These are phyloP conservation scores for Acarospora socialis DNA, from an alignment of 2,329 filamentous ascomycete species.

Conservation along the genomic window DNA sequence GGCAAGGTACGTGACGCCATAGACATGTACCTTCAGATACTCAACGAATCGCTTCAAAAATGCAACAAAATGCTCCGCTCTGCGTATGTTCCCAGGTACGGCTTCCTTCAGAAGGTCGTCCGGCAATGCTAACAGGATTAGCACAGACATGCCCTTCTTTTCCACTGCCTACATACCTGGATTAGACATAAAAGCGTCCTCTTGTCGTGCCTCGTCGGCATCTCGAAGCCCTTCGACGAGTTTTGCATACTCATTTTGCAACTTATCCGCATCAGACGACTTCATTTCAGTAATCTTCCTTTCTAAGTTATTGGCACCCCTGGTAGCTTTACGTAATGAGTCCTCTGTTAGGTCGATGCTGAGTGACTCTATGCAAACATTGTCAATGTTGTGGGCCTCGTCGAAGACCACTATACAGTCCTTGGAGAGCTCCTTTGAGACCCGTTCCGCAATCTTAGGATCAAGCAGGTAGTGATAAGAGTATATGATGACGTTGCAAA, in stretches of 20 bases:
- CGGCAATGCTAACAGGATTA: constrained; percentile 47
- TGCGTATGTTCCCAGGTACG: constrained; percentile 86
- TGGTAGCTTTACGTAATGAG: constrained; percentile 75
- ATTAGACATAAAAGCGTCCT: constrained; percentile 95
- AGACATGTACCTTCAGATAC: constrained; percentile 64
- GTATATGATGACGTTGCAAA: constrained; percentile 98
- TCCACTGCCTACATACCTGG: constrained; percentile 33
- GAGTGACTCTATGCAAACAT: constrained; percentile 93
- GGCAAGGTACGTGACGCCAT: neutral
- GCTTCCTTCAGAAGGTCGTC: constrained; percentile 92
- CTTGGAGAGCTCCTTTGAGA: constrained; percentile 90
- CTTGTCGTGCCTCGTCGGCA: constrained; percentile 75
- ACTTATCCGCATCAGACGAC: constrained; percentile 81
- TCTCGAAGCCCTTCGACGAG: constrained; percentile 82
- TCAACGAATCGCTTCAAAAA: constrained; percentile 96
- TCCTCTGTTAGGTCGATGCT: constrained; percentile 97
- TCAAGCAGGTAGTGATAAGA: constrained; percentile 97
- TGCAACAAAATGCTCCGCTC: constrained; percentile 89
- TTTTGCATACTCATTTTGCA: constrained; percentile 91
- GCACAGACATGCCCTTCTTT: neutral
- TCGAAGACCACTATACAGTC: constrained; percentile 98
- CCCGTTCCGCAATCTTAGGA: constrained; percentile 90
- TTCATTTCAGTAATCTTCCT: constrained; percentile 89
- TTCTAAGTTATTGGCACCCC: constrained; percentile 82
- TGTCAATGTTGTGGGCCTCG: constrained; percentile 98